phyloP scores from a whole-genome alignment of 1,139 yeast genomes.

The Kodamaea anthophila region DNA sequence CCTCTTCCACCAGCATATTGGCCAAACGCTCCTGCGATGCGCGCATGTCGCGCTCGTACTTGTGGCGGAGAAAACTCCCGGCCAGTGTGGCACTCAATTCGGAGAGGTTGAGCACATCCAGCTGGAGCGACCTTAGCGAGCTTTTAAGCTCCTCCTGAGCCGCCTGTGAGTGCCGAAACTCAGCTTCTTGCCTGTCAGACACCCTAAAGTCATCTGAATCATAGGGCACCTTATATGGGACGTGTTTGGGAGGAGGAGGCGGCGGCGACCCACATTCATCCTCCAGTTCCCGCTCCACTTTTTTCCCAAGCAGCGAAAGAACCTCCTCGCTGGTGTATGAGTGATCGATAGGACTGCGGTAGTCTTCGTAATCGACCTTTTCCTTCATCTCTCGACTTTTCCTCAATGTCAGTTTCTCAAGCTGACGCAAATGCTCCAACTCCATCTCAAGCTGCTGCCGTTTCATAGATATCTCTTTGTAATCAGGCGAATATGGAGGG shows the following conservation, averaged over 20 bases:
- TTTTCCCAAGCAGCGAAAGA: conserved; percentile 30
- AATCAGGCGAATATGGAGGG: conserved; percentile 7
- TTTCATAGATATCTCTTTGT: conserved; percentile 28
- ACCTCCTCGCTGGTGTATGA: conserved; percentile 34
- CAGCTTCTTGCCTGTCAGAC: conserved; percentile 31
- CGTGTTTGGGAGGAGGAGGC: conserved; percentile 48
- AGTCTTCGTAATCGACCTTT: conserved; percentile 6
- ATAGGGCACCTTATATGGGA: conserved; percentile 20
- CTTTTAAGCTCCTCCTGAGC: conserved; percentile 37
- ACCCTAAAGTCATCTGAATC: conserved; percentile 36
- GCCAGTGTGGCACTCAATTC: conserved; percentile 89
- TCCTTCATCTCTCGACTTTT: conserved; percentile 6
- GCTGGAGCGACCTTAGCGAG: conserved; percentile 39
- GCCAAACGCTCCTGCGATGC: conserved; percentile 20
- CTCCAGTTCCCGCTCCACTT: conserved; percentile 17
- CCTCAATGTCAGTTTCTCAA: conserved; percentile 23
- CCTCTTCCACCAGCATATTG: conserved; percentile 16
- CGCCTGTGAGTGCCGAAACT: conserved; percentile 23
- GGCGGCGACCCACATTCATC: conserved; percentile 27
- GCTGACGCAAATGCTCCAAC: conserved; percentile 30
- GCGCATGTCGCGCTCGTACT: conserved; percentile 39
- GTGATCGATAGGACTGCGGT: conserved; percentile 19
- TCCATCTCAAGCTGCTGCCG: conserved; percentile 38
- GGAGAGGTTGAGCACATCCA: conserved; percentile 45
- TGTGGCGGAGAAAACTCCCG: conserved; percentile 75